Base-by-base conservation (phyloP, 2,329 filamentous ascomycete genomes). In the Penicillium fuscoglaucum region DNA sequence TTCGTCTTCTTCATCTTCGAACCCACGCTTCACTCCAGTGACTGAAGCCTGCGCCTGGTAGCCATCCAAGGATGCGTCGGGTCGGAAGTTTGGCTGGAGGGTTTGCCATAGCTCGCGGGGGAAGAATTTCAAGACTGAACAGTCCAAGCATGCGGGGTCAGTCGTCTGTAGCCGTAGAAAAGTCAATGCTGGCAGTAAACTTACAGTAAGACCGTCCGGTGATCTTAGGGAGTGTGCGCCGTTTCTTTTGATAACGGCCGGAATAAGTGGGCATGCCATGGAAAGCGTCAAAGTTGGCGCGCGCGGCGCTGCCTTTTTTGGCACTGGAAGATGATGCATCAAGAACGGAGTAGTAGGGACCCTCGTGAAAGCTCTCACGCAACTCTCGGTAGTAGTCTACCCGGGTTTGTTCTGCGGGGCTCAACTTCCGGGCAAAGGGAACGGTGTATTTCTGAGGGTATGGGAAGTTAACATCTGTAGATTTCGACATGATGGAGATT, bases 251-350 rank as follows among this genome's bases (percentile, higher is more conserved):
- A 70, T 86, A 87, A 66, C 80, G 82, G 54, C 82, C 78, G 17
- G 81, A 81, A 68, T 85, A 88, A 0, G 83, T 85, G 40, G 83
- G 82, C 72, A 86, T 86, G 55, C 83, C 83, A 44, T 82, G 79
- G 66, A 88, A 88, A 2, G 85, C 83, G 69, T 88, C 83, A 66
- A 86, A 83, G 21, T 80, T 79, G 3, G 74, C 75, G 67, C 78
- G 70, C 66, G 78, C 74, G 65, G 73, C 60, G 61, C 72, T 72
- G 63, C 77, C 71, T 63, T 79, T 76, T 68, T 82, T 75, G 57
- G 79, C 72, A 56, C 76, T 59, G 46, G 73, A 66, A 21, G 73
- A 68, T 44, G 73, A 60, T 46, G 74, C 58, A 59, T 75, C 80
- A 6, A 85, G 75, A 19, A 83, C 77, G 0, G 82, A 81, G 72